These are phyloP conservation scores for Zea luxurians DNA, from an alignment of 176 grass and related monocot genomes.

Conservation along the genomic window DNA sequence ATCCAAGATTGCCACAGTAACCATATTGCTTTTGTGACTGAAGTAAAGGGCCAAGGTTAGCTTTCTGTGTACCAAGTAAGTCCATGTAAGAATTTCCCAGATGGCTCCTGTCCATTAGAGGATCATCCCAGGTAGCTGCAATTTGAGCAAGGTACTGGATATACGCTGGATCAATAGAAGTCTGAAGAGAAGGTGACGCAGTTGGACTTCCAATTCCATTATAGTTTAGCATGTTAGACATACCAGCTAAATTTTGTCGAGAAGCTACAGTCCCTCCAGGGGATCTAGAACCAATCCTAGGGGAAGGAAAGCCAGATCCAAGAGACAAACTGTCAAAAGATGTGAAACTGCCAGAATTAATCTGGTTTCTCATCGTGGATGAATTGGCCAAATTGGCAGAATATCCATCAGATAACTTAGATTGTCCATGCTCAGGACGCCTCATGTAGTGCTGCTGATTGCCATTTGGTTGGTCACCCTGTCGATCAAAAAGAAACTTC, in stretches of 20 bases:
- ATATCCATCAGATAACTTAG: constrained; percentile 42
- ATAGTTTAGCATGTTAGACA: constrained; percentile 52
- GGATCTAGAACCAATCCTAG: constrained; percentile 49
- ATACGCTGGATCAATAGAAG: constrained; percentile 54
- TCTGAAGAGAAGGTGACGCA: constrained; percentile 49
- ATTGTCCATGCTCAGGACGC: constrained; percentile 42
- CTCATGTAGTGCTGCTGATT: constrained; percentile 53
- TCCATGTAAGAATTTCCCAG: constrained; percentile 57
- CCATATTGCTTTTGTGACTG: constrained; percentile 65
- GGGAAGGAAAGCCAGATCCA: constrained; percentile 54
- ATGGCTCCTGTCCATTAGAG: constrained; percentile 40
- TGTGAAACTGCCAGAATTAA: constrained; percentile 55
- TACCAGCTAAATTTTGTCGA: constrained; percentile 53
- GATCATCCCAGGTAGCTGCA: constrained; percentile 53
- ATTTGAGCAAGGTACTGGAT: constrained; percentile 62
- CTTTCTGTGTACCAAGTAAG: constrained; percentile 61
- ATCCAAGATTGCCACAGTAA: constrained; percentile 61
- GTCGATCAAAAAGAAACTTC: constrained; percentile 50
- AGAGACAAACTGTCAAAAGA: constrained; percentile 43
- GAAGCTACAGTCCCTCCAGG: constrained; percentile 49
- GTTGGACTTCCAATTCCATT: constrained; percentile 54
- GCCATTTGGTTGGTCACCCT: constrained; percentile 44
- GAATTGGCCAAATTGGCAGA: constrained; percentile 49
- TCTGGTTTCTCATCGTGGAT: constrained; percentile 52
- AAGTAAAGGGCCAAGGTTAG: constrained; percentile 50